A percentile compares a stretch with the other conserved stretches of the same genome.
These are phyloP conservation scores for Penicillium silybi DNA, from an alignment of 495 filamentous ascomycete genomes.

Conservation along the genomic window DNA sequence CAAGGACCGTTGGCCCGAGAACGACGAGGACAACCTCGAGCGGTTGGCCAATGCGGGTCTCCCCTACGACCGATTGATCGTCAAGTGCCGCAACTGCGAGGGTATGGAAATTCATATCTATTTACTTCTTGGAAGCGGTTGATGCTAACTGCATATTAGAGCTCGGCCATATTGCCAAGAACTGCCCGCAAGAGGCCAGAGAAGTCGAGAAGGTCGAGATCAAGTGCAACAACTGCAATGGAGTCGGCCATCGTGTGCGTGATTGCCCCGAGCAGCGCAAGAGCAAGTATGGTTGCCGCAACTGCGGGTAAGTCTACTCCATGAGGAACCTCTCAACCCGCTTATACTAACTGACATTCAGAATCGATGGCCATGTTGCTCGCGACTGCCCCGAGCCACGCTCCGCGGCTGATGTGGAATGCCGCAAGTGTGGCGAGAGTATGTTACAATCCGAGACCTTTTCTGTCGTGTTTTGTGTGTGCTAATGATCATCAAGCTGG, in stretches of 20 bases:
- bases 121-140: background rate
- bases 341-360: constrained; percentile 18
- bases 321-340: background rate
- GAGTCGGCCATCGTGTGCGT: constrained; percentile 67
- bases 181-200: constrained; percentile 61
- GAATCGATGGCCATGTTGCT: constrained; percentile 54
- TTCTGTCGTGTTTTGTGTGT: constrained; percentile 1
- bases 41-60: constrained; percentile 72
- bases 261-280: constrained; percentile 58
- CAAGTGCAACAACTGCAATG: constrained; percentile 72
- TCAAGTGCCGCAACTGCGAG: constrained; percentile 67
- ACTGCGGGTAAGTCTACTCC: constrained; percentile 61
- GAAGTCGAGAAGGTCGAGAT: constrained; percentile 47
- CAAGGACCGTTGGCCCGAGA: constrained; percentile 60
- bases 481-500: constrained; percentile 50
- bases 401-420: constrained; percentile 70
- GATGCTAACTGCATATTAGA: constrained; percentile 36
- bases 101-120: constrained; percentile 29
- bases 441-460: constrained; percentile 3
- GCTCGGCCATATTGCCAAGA: constrained; percentile 65
- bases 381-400: constrained; percentile 68
- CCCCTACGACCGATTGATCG: constrained; percentile 59
- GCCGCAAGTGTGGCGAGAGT: constrained; percentile 72
- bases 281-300: constrained; percentile 69
- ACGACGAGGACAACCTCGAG: constrained; percentile 64